These are phyloP conservation scores for Alternaria sp. DNA, from an alignment of 2,329 filamentous ascomycete genomes.

Conservation along the genomic window DNA sequence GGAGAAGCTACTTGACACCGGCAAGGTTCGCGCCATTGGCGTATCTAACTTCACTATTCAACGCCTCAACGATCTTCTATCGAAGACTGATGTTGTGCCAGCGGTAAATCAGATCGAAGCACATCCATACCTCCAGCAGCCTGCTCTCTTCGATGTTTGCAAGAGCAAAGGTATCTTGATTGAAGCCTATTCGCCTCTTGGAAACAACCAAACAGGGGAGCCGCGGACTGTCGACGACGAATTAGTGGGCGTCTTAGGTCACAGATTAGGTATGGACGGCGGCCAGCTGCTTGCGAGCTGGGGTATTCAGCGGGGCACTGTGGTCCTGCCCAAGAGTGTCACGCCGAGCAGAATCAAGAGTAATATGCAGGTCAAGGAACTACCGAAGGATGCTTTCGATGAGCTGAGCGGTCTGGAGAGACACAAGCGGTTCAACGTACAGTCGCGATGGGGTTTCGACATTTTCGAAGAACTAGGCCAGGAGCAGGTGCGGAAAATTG, in stretches of 20 bases:
- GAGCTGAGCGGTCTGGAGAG: constrained; percentile 61
- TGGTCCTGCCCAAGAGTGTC: constrained; percentile 84
- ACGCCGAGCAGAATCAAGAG: constrained; percentile 74
- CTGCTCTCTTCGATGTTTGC: constrained; percentile 71
- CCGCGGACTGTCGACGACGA: constrained; percentile 61
- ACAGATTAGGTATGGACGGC: constrained; percentile 67
- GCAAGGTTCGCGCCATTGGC: constrained; percentile 80
- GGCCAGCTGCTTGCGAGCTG: constrained; percentile 81
- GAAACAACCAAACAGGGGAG: constrained; percentile 67
- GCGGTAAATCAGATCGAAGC: constrained; percentile 65
- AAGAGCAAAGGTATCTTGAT: constrained; percentile 74
- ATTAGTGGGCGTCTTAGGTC: constrained; percentile 27
- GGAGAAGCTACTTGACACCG: constrained; percentile 71
- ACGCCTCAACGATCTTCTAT: constrained; percentile 75
- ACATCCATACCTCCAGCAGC: constrained; percentile 61
- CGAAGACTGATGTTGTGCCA: constrained; percentile 67
- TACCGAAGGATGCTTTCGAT: constrained; percentile 74
- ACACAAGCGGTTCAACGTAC: constrained; percentile 38
- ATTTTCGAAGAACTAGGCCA: constrained; percentile 38
- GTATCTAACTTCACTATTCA: constrained; percentile 84
- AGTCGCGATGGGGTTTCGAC: constrained; percentile 36
- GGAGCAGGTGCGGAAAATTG: constrained; percentile 30
- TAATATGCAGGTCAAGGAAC: constrained; percentile 73
- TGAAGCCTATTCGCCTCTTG: constrained; percentile 77
- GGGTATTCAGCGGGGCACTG: constrained; percentile 81